These are phyloP conservation scores for Gyrodon lividus DNA, from an alignment of 768 basidiomycete species.

Conservation along the genomic window DNA sequence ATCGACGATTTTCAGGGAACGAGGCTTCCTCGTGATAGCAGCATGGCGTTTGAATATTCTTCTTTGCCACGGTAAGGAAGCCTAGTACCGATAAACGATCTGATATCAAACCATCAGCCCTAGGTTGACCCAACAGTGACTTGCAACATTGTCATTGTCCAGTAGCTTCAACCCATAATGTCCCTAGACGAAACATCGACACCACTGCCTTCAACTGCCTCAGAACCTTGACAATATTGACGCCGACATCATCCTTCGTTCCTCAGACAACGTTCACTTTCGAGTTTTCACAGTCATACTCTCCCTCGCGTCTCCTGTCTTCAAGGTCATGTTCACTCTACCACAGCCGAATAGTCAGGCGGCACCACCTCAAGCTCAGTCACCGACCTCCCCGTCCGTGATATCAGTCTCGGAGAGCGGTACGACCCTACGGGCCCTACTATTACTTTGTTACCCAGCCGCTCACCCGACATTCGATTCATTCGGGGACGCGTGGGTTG, in stretches of 20 bases:
- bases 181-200: not conserved
- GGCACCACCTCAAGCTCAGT: no score
- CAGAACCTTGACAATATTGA: slow-evolving; percentile 25
- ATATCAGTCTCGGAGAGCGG: slow-evolving; percentile 42
- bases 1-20: no score
- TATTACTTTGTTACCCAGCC: slow-evolving; percentile 41
- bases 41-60: no score
- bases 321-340: slow-evolving; percentile 29
- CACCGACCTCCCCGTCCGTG: slow-evolving; percentile 23
- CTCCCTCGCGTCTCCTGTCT: slow-evolving; percentile 35
- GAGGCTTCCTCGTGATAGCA: no score
- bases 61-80: no score
- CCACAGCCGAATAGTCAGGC: slow-evolving; percentile 18
- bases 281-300: slow-evolving; percentile 37
- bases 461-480: not conserved
- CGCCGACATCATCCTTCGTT: slow-evolving; percentile 37
- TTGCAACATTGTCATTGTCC: no score
- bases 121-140: no score
- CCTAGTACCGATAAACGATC: no score
- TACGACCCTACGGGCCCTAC: slow-evolving; percentile 34
- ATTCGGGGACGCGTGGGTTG: slow-evolving; percentile 12
- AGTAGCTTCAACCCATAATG: no score
- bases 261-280: slow-evolving; percentile 35
- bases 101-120: no score
- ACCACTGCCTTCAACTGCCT: not conserved